Conservation (phyloP, 768 basidiomycete species). For the Amanita phalloides region DNA sequence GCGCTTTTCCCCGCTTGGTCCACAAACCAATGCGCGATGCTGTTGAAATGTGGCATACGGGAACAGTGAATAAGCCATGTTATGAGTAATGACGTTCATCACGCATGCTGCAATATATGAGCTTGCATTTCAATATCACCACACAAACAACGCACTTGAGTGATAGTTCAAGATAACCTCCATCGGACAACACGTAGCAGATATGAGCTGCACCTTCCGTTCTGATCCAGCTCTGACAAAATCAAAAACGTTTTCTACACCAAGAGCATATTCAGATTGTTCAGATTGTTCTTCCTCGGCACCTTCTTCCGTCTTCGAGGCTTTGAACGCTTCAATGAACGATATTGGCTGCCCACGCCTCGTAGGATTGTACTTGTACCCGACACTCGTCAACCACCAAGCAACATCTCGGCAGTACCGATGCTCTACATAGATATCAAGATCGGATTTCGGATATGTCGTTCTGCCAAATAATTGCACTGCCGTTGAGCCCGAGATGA, state of each 20-base stretch:
- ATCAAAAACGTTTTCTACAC: not conserved
- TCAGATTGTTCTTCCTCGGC: no score
- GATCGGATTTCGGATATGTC: not conserved
- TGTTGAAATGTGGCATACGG: conserved; percentile 29
- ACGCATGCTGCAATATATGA: conserved; percentile 21
- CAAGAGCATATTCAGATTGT: not conserved
- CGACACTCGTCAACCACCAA: not conserved
- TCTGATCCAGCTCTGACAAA: not conserved
- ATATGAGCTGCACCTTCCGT: conserved; percentile 26
- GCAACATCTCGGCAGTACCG: not conserved
- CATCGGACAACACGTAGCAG: conserved; percentile 15
- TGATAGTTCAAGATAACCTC: conserved; percentile 10
- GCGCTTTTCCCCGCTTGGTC: not conserved
- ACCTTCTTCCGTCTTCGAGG: no score
- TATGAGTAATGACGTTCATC: conserved; percentile 31
- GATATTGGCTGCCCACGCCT: not conserved
- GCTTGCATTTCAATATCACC: not conserved
- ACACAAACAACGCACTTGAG: not conserved
- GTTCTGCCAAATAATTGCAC: not conserved
- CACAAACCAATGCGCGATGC: conserved; percentile 15
- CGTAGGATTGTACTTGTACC: not conserved
- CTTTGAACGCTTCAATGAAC: not conserved
- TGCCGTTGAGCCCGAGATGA: no score
- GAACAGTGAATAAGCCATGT: conserved; percentile 27
- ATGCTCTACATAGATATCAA: conserved; percentile 1